These are phyloP conservation scores for Crepidotus variabilis DNA, from an alignment of 768 basidiomycete species.

Conservation along the genomic window DNA sequence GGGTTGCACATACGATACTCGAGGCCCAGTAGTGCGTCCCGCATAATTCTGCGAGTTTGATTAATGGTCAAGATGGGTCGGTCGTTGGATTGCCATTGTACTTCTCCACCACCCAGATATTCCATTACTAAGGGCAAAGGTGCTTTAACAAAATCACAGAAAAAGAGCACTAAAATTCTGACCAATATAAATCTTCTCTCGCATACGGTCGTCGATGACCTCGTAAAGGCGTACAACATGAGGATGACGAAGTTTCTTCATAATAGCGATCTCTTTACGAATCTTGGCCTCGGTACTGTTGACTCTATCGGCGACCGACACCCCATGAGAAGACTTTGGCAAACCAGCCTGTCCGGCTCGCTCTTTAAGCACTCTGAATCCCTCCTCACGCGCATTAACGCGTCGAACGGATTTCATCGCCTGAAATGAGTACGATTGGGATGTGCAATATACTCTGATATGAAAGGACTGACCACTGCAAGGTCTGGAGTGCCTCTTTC, in stretches of 20 bases:
- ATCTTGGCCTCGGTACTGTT: constrained; percentile 80
- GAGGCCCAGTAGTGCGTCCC: constrained; percentile 91
- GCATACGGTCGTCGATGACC: constrained; percentile 90
- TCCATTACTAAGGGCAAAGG: constrained; percentile 74
- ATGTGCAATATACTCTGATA: not conserved
- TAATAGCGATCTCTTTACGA: constrained; percentile 92
- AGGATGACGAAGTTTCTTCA: constrained; percentile 93
- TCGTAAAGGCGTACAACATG: constrained; percentile 88
- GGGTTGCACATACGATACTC: constrained; percentile 76
- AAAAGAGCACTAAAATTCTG: constrained; percentile 27
- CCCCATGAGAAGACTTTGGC: constrained; percentile 46
- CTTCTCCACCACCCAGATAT: constrained; percentile 92
- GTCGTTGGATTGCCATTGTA: constrained; percentile 74
- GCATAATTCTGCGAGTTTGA: constrained; percentile 83
- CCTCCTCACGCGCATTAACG: constrained; percentile 61
- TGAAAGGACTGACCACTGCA: constrained; percentile 31
- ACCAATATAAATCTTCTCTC: constrained; percentile 93
- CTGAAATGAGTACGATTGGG: constrained; percentile 29
- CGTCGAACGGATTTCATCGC: constrained; percentile 79
- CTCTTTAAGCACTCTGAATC: constrained; percentile 30
- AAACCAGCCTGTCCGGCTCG: constrained; percentile 22
- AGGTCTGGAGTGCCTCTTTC: constrained; percentile 33
- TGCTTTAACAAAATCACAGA: not conserved
- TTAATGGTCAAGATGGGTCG: constrained; percentile 77
- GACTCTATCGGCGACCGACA: constrained; percentile 63